Evolutionary conservation across 2,329 filamentous ascomycete species (phyloP).

Genomic region (Juglanconis juglandina): DNA sequence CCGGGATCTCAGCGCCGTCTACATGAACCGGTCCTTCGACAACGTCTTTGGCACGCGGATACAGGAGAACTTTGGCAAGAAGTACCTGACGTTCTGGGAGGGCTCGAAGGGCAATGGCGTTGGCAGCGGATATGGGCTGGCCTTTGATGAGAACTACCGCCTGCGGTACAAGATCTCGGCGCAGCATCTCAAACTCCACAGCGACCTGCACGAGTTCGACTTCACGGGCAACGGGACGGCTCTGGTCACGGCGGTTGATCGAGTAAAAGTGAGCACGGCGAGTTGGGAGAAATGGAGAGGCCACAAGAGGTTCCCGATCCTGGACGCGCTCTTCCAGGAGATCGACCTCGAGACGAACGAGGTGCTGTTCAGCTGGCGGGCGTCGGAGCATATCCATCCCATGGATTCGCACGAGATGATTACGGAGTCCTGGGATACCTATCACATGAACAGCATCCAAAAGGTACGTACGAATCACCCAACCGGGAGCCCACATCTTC

Average conservation of each 20-base stretch:
- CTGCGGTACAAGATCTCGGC: slow-evolving; percentile 19
- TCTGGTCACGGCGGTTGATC: slow-evolving; percentile 34
- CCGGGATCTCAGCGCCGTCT: slow-evolving; percentile 21
- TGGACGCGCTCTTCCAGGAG: slow-evolving; percentile 39
- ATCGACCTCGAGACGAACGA: slow-evolving; percentile 47
- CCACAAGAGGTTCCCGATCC: slow-evolving; percentile 19
- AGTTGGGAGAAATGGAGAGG: slow-evolving; percentile 22
- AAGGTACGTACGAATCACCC: slow-evolving; percentile 5
- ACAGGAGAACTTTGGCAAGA: slow-evolving; percentile 20
- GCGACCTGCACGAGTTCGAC: slow-evolving; percentile 35
- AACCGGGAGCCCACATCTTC: no score
- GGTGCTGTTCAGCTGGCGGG: slow-evolving; percentile 48
- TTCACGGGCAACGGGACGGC: slow-evolving; percentile 38
- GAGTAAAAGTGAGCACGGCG: slow-evolving; percentile 22
- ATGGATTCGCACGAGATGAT: slow-evolving; percentile 11
- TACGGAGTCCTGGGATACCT: slow-evolving; percentile 46
- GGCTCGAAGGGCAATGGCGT: slow-evolving; percentile 18
- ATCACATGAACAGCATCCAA: slow-evolving; percentile 55
- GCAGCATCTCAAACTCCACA: slow-evolving; percentile 9
- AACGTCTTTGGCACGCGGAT: slow-evolving; percentile 21
- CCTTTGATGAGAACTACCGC: slow-evolving; percentile 19
- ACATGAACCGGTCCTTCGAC: slow-evolving; percentile 20
- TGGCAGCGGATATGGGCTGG: slow-evolving; percentile 21
- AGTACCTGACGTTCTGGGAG: slow-evolving; percentile 23
- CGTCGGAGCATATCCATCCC: slow-evolving; percentile 25